A percentile compares a stretch with the other conserved stretches of the same genome.
Evolutionary conservation across 2,329 filamentous ascomycete genomes (phyloP).

Genomic region (Tolypocladium guangdongense): DNA sequence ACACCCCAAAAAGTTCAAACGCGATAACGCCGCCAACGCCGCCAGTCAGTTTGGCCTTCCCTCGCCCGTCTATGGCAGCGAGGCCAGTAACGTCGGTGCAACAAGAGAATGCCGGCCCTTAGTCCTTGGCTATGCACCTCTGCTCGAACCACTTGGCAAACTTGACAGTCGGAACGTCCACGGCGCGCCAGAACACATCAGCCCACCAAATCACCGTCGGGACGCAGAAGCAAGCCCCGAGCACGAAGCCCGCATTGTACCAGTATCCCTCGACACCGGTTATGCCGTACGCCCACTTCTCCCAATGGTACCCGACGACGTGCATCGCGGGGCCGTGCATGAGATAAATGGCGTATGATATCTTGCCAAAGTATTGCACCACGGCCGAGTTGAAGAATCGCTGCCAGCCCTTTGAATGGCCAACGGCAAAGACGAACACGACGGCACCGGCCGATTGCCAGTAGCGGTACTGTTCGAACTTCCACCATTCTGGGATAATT

Average conservation of each 20-base stretch:
- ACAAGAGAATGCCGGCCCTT: constrained; percentile 5
- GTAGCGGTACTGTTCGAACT: constrained; percentile 39
- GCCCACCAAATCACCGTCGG: constrained; percentile 42
- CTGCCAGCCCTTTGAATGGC: constrained; percentile 35
- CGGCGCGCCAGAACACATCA: constrained; percentile 44
- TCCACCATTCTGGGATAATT: constrained; percentile 38
- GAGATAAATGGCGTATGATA: constrained; percentile 51
- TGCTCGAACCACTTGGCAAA: constrained; percentile 46
- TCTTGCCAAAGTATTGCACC: constrained; percentile 48
- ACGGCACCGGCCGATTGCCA: constrained; percentile 45
- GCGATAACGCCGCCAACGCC: constrained; percentile 1
- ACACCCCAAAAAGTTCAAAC: background rate
- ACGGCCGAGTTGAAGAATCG: constrained; percentile 36
- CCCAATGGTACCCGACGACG: constrained; percentile 38
- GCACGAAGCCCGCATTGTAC: constrained; percentile 35
- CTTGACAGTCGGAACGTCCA: constrained; percentile 44
- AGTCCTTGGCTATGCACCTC: constrained; percentile 23
- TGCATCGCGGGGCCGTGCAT: constrained; percentile 48
- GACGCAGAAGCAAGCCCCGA: constrained; percentile 36
- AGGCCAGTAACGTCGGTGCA: background rate
- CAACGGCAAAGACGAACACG: constrained; percentile 38
- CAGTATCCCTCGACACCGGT: constrained; percentile 34
- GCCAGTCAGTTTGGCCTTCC: background rate
- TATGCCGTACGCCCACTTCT: constrained; percentile 34
- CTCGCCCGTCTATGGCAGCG: background rate